A percentile compares a stretch with the other conserved stretches of the same genome.
phyloP scores from a whole-genome alignment of 352 stramenopile genomes.

The Pythium chondricola region DNA sequence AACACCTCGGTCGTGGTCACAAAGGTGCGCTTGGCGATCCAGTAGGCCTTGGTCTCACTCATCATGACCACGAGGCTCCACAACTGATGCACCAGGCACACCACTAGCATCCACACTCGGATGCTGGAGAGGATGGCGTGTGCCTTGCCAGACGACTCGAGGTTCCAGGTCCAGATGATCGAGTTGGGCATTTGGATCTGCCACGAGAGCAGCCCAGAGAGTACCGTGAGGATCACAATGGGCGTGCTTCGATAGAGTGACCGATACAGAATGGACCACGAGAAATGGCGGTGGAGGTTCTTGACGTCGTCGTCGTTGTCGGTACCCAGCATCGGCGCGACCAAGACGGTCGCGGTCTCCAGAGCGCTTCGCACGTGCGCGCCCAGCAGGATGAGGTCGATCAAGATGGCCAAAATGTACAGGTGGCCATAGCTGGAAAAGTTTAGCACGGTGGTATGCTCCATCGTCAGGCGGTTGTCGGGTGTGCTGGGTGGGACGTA shows the following conservation, averaged over 20 bases:
- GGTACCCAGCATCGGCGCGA: conserved; percentile 21
- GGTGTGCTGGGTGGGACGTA: conserved; percentile 1
- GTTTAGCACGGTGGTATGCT: conserved; percentile 30
- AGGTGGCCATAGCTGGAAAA: conserved; percentile 50
- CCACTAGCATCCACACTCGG: conserved; percentile 47
- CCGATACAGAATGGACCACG: conserved; percentile 41
- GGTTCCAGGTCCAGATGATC: conserved; percentile 38
- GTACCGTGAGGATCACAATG: conserved; percentile 32
- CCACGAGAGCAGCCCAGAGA: conserved; percentile 47
- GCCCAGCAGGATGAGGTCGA: conserved; percentile 33
- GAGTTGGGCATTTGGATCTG: conserved; percentile 37
- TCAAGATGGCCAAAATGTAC: conserved; percentile 34
- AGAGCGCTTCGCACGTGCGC: conserved; percentile 21
- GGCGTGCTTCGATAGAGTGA: conserved; percentile 42
- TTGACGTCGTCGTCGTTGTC: conserved; percentile 13
- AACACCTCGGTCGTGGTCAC: conserved; percentile 35
- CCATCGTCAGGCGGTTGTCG: conserved; percentile 14
- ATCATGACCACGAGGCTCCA: conserved; percentile 28
- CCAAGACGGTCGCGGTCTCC: conserved; percentile 30
- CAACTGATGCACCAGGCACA: conserved; percentile 27
- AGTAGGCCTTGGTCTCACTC: conserved; percentile 36
- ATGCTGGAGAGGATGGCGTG: conserved; percentile 26
- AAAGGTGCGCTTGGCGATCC: conserved; percentile 29
- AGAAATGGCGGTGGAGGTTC: conserved; percentile 17
- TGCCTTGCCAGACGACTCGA: conserved; percentile 10